These are phyloP conservation scores for Xylariaceae sp. DNA, from an alignment of 2,329 filamentous ascomycete species.

Conservation along the genomic window DNA sequence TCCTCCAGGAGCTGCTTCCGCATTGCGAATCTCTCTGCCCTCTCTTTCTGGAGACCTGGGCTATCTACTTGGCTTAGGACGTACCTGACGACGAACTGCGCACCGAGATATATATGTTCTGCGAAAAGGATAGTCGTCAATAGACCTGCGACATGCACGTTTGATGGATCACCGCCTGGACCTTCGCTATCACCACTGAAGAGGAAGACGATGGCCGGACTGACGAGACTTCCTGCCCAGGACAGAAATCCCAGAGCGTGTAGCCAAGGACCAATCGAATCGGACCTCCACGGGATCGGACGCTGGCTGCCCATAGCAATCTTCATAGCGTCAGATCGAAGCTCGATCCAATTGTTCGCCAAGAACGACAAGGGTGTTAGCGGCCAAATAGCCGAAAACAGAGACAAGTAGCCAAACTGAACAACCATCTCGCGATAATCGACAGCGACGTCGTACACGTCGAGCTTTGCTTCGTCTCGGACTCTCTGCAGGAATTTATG, in stretches of 20 bases:
- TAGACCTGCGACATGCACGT: conserved; percentile 80
- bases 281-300: conserved; percentile 86
- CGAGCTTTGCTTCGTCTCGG: conserved; percentile 81
- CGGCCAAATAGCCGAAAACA: conserved; percentile 95
- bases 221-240: conserved; percentile 90
- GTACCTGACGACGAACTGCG: conserved; percentile 74
- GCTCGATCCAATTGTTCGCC: conserved; percentile 94
- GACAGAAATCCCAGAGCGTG: conserved; percentile 86
- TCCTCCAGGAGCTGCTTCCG: conserved; percentile 82
- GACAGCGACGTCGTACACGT: conserved; percentile 84
- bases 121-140: conserved; percentile 83
- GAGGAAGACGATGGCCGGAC: conserved; percentile 86
- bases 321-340: conserved; percentile 92
- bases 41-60: conserved; percentile 84
- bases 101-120: conserved; percentile 87
- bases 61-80: conserved; percentile 83
- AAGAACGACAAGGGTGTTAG: conserved; percentile 89
- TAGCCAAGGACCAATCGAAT: conserved; percentile 94
- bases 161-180: conserved; percentile 68
- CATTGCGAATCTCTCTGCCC: conserved; percentile 79
- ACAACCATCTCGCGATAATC: conserved; percentile 95
- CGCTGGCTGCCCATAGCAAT: conserved; percentile 89
- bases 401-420: conserved; percentile 81
- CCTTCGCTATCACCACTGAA: conserved; percentile 76
- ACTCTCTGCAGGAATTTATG: conserved; percentile 80